Evolutionary conservation across 495 filamentous ascomycete genomes (phyloP).

Genomic region (Lasiosphaeriaceae sp.): DNA sequence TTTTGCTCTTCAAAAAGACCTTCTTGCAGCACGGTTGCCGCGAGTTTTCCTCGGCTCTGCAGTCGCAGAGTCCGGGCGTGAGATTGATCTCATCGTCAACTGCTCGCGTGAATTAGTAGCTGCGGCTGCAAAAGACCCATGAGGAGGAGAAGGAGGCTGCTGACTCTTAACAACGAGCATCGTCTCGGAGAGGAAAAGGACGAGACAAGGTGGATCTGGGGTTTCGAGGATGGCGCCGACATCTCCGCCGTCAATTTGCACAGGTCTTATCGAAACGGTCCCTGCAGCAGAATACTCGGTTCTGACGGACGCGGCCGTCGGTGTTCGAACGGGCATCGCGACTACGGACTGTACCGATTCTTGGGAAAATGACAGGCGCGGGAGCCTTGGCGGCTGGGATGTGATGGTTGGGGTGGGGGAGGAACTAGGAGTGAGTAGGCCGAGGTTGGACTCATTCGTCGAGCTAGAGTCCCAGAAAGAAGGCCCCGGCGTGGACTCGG

Average conservation of each 20-base stretch:
- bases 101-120: not conserved
- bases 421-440: too few relatives aligned
- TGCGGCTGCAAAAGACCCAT: not conserved
- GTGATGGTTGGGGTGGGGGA: too few relatives aligned
- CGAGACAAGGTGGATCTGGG: constrained; percentile 3
- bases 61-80: not conserved
- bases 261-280: not conserved
- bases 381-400: too few relatives aligned
- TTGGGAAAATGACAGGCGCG: too few relatives aligned
- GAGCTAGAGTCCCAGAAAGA: not conserved
- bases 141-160: not conserved
- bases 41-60: too few relatives aligned
- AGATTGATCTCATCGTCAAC: not conserved
- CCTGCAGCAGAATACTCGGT: not conserved
- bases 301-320: not conserved
- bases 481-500: not conserved
- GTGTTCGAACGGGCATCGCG: not conserved
- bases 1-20: not conserved
- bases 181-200: not conserved
- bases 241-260: not conserved
- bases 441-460: not conserved
- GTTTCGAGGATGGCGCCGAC: constrained; percentile 3
- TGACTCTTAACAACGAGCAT: not conserved
- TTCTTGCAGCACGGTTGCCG: too few relatives aligned
- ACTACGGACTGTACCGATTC: too few relatives aligned